These are phyloP conservation scores for Exserohilum rostratum DNA, from an alignment of 2,329 filamentous ascomycete genomes.

Conservation along the genomic window DNA sequence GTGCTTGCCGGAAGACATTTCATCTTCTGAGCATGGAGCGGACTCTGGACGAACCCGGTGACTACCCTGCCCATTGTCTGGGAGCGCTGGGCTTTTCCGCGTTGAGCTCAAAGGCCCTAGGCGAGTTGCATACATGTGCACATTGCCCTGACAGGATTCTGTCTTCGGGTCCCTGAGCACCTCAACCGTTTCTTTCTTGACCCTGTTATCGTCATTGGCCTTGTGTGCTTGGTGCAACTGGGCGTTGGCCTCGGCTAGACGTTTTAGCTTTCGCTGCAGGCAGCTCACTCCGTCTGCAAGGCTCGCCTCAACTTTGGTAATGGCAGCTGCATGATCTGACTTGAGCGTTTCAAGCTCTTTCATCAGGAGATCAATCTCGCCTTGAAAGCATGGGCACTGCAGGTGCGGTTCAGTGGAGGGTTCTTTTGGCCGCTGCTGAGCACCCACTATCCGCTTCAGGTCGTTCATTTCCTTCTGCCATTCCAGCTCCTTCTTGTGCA, in stretches of 20 bases:
- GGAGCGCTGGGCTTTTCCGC: not conserved
- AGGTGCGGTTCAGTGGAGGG: not conserved
- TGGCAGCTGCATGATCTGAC: not conserved
- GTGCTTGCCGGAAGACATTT: not conserved
- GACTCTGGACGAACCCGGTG: not conserved
- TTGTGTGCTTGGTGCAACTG: not conserved
- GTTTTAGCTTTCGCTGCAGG: not conserved
- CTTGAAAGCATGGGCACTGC: not conserved
- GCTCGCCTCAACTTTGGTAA: not conserved
- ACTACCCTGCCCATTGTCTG: not conserved
- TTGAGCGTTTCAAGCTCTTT: not conserved
- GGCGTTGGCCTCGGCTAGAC: not conserved
- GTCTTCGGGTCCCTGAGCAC: not conserved
- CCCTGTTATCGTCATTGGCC: not conserved
- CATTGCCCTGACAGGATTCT: not conserved
- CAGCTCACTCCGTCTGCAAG: not conserved
- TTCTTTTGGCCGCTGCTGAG: not conserved
- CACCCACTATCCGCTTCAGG: not conserved
- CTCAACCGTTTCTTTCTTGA: not conserved
- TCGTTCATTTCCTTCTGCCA: conserved; percentile 2
- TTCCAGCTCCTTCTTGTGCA: conserved; percentile 1
- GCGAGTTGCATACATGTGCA: not conserved
- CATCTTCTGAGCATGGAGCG: not conserved
- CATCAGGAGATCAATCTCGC: not conserved
- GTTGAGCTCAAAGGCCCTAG: not conserved